Percentiles rank a stretch among this genome's conserved stretches.
Conservation (phyloP, 768 basidiomycete genomes). For the Tephrocybe sp. region DNA sequence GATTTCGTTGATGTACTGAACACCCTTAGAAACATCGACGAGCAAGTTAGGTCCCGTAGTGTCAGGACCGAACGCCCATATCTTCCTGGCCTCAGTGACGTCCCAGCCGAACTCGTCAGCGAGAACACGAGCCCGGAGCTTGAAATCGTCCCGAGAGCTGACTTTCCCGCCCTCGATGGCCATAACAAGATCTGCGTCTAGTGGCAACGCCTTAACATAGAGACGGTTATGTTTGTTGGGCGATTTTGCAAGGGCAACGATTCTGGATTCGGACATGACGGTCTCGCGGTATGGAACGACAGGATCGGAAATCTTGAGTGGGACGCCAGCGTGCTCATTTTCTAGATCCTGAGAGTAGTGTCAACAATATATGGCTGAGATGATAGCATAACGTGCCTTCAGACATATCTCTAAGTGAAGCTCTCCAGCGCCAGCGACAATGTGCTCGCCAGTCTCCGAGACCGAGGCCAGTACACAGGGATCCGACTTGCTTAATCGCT, state of each 20-base stretch:
- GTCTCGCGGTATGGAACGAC: conserved; percentile 98
- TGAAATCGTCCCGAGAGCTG: conserved; percentile 93
- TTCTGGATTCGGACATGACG: conserved; percentile 91
- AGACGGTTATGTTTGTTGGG: conserved; percentile 99
- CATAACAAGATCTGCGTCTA: conserved; percentile 88
- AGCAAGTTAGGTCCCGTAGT: conserved; percentile 94
- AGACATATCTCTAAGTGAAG: conserved; percentile 99
- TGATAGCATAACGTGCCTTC: conserved; percentile 55
- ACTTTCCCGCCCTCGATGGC: conserved; percentile 88
- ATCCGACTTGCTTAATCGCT: conserved; percentile 99
- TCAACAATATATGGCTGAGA: neutral
- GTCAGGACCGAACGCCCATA: conserved; percentile 99
- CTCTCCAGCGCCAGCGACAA: conserved; percentile 98
- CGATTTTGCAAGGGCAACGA: conserved; percentile 96
- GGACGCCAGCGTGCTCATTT: conserved; percentile 98
- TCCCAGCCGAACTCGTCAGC: conserved; percentile 98
- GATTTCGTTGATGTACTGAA: conserved; percentile 98
- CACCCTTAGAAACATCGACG: conserved; percentile 97
- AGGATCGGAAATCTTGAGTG: conserved; percentile 94
- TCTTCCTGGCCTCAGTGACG: conserved; percentile 96
- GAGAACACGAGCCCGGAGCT: conserved; percentile 88
- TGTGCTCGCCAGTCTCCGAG: conserved; percentile 90
- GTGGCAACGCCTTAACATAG: conserved; percentile 86
- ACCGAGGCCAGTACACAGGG: conserved; percentile 98
- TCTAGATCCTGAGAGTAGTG: conserved; percentile 72